These are phyloP conservation scores for Ascochyta rabiei DNA, from an alignment of 2,329 filamentous ascomycete species.

Conservation along the genomic window DNA sequence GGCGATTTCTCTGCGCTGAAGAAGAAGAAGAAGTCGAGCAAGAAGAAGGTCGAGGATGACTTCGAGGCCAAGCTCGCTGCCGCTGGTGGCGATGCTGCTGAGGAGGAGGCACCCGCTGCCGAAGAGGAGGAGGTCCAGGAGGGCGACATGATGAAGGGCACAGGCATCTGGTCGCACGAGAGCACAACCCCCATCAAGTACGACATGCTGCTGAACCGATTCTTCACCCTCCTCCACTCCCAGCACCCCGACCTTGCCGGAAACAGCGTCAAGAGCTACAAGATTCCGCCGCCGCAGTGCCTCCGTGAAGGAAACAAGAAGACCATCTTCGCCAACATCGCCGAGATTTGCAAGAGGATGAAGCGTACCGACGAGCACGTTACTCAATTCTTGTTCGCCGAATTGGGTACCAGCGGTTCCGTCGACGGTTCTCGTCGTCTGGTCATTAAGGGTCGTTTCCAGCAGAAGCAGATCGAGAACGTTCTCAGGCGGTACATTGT, in stretches of 20 bases:
- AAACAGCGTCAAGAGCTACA: constrained; percentile 91
- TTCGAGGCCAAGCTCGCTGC: constrained; percentile 71
- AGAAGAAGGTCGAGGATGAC: constrained; percentile 64
- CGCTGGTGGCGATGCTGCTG: constrained; percentile 60
- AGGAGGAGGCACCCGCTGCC: constrained; percentile 57
- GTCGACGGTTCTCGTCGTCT: constrained; percentile 87
- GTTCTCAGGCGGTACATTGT: constrained; percentile 94
- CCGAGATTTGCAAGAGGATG: constrained; percentile 99
- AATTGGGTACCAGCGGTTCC: constrained; percentile 95
- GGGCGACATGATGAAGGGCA: constrained; percentile 85
- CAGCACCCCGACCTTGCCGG: constrained; percentile 96
- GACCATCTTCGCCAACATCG: constrained; percentile 99
- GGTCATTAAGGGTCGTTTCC: constrained; percentile 99
- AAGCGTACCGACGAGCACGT: constrained; percentile 98
- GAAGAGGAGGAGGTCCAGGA: constrained; percentile 61
- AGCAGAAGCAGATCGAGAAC: constrained; percentile 99
- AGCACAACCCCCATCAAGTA: constrained; percentile 80
- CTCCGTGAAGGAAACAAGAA: constrained; percentile 98
- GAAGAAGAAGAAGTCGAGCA: constrained; percentile 86
- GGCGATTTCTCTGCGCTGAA: constrained; percentile 70
- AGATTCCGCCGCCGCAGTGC: constrained; percentile 98
- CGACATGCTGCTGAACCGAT: constrained; percentile 82
- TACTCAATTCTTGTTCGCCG: constrained; percentile 94
- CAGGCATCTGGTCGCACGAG: constrained; percentile 88
- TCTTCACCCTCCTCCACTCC: constrained; percentile 92